Conservation (phyloP, 192 early-diverging fungal species). For the Pilaira anomala region DNA sequence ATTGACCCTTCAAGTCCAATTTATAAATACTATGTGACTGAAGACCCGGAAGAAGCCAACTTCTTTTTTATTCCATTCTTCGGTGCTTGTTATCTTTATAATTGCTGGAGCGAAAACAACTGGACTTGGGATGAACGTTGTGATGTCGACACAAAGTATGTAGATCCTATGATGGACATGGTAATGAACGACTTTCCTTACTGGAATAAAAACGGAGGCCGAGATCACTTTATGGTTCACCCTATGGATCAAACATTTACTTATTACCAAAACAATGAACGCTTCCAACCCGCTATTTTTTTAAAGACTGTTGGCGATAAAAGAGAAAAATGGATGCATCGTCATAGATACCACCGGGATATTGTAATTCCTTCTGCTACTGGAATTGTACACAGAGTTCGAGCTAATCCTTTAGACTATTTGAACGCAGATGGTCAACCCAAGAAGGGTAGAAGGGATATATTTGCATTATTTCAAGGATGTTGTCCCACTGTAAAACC, state of each 20-base stretch:
- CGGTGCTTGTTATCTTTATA: constrained; percentile 41
- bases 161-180: constrained; percentile 42
- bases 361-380: constrained; percentile 46
- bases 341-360: constrained; percentile 35
- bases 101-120: constrained; percentile 41
- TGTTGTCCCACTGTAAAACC: constrained; percentile 31
- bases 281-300: constrained; percentile 39
- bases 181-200: constrained; percentile 38
- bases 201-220: constrained; percentile 40
- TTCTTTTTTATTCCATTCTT: constrained; percentile 50
- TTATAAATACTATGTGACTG: constrained; percentile 45
- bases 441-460: constrained; percentile 19
- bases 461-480: constrained; percentile 37
- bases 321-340: constrained; percentile 13
- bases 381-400: constrained; percentile 29
- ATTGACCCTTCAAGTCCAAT: constrained; percentile 25
- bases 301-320: constrained; percentile 49
- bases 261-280: constrained; percentile 36
- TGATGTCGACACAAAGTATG: constrained; percentile 41
- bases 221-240: constrained; percentile 45
- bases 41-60: constrained; percentile 43
- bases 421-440: constrained; percentile 30
- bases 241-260: constrained; percentile 40
- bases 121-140: constrained; percentile 37
- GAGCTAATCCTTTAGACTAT: constrained; percentile 22